Conservation (phyloP, 2,329 filamentous ascomycete genomes). For the Sporothrix schenckii region DNA sequence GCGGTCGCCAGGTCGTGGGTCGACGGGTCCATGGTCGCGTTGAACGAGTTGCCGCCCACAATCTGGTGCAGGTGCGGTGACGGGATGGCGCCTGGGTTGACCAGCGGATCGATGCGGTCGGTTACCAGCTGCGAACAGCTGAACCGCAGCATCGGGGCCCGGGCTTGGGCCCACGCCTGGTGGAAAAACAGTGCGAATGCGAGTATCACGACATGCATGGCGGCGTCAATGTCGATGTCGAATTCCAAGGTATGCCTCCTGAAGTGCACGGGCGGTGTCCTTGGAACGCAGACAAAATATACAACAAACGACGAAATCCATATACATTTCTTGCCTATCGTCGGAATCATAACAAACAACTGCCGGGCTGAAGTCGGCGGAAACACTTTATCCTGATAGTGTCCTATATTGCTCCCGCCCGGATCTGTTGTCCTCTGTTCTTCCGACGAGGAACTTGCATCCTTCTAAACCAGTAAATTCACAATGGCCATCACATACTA, state of each 20-base stretch:
- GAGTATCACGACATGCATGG: not conserved
- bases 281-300: not conserved
- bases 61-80: constrained; percentile 54
- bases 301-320: not conserved
- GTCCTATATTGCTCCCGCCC: constrained; percentile 5
- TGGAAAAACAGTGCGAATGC: constrained; percentile 39
- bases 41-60: constrained; percentile 52
- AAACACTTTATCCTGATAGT: constrained; percentile 11
- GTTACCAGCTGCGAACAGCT: constrained; percentile 53
- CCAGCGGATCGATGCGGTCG: constrained; percentile 51
- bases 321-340: not conserved
- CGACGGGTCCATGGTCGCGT: constrained; percentile 49
- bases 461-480: too few species aligned
- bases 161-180: constrained; percentile 42
- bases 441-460: not conserved
- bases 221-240: not conserved
- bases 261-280: not conserved
- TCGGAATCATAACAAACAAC: not conserved
- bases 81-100: constrained; percentile 51
- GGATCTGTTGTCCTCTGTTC: not conserved
- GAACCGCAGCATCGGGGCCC: constrained; percentile 48
- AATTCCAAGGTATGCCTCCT: not conserved
- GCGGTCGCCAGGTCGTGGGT: constrained; percentile 43
- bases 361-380: not conserved
- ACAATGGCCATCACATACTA: too few species aligned